Conservation (phyloP, 192 early-diverging fungal genomes). For the Podila verticillata region DNA sequence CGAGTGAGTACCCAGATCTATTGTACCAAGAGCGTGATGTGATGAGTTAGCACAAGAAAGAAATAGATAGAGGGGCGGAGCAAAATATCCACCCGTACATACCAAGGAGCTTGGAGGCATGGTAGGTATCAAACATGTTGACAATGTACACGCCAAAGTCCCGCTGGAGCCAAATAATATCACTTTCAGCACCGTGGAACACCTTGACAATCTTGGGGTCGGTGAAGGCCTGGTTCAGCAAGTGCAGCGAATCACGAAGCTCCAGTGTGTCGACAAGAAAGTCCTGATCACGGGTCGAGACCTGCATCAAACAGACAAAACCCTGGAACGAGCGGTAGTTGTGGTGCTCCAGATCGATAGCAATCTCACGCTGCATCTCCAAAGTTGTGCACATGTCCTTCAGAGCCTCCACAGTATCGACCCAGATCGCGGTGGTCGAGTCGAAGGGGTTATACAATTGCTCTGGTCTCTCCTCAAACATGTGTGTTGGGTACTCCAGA, state of each 20-base stretch:
- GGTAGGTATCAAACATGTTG: slow-evolving; percentile 96
- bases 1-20: slow-evolving; percentile 79
- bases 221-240: slow-evolving; percentile 88
- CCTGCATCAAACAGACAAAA: slow-evolving; percentile 93
- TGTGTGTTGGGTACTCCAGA: slow-evolving; percentile 74
- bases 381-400: slow-evolving; percentile 71
- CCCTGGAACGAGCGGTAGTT: slow-evolving; percentile 96
- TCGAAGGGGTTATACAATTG: slow-evolving; percentile 72
- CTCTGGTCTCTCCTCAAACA: slow-evolving; percentile 67
- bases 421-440: slow-evolving; percentile 76
- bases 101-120: slow-evolving; percentile 87
- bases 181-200: slow-evolving; percentile 96
- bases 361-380: slow-evolving; percentile 74
- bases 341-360: slow-evolving; percentile 97
- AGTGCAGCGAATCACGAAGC: slow-evolving; percentile 74
- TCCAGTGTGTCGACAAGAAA: slow-evolving; percentile 91
- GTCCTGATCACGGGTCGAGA: slow-evolving; percentile 89
- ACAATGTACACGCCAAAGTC: slow-evolving; percentile 98
- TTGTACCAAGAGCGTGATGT: neutral
- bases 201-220: slow-evolving; percentile 90
- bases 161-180: slow-evolving; percentile 96
- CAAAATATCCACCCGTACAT: neutral
- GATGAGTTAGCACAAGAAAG: neutral
- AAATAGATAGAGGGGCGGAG: neutral
- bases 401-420: slow-evolving; percentile 83